Evolutionary conservation across 192 early-diverging fungal species (phyloP), one percentile per base, ranked within the genome.

Genomic region (Umbelopsis vinacea): DNA sequence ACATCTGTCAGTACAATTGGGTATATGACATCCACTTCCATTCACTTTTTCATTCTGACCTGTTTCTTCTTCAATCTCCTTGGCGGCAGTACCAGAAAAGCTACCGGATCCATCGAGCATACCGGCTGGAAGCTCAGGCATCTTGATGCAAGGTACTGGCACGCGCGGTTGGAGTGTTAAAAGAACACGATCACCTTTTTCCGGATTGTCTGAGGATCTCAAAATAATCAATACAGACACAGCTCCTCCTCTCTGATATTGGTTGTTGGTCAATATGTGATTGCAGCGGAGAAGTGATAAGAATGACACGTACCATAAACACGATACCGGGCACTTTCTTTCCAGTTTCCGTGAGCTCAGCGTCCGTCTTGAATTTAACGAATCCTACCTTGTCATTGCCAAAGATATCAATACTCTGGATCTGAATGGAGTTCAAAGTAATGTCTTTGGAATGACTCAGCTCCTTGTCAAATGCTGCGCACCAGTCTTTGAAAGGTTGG

Each of bases 41-140:
- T 24, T 21, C 48, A 21, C 14, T 35, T 43, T n/a, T 29, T 5
- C 24, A 43, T 3, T 22, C 21, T 55, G 45, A 17, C 92, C 95
- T 11, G 91, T 93, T 73, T 96, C 95, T 76, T 96, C 95, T 33
- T 91, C 70, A 6, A 96, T 83, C 67, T 96, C 95, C 6, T 87
- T 81, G 6, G 92, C 92, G 19, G 92, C 93, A 19, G 85, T 84
- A 17, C 95, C 95, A 7, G 82, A 74, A 86, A 96, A 94, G 74
- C 84, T 82, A 21, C 88, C 89, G 29, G 82, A 84, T 43, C 82
- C 92, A 71, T 95, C 92, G 38, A 94, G 73, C 95, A 96, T 96
- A 1, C 93, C 93, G 0, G 95, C 95, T 0, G 95, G 95, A 38
- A 96, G 81, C 76, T 95, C 95, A 52, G 82, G 73, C 71, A 92